phyloP scores from a whole-genome alignment of 495 filamentous ascomycete genomes.

The Bacidia rubella region DNA sequence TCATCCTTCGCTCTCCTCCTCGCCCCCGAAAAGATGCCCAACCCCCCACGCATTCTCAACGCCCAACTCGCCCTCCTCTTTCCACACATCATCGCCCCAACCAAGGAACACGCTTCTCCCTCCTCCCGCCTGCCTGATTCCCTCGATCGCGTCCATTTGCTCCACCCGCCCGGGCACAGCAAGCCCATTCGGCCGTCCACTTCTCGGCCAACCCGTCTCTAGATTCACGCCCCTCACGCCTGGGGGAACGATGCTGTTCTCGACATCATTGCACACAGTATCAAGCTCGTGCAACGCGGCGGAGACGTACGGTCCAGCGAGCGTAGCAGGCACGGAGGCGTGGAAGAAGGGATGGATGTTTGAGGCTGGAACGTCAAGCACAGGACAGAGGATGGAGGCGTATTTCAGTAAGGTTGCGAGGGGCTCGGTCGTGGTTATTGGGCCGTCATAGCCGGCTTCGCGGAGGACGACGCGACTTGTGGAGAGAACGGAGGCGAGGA shows the following conservation, averaged over 20 bases:
- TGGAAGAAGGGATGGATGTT: constrained; percentile 97
- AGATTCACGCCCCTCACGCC: constrained; percentile 47
- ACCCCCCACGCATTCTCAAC: constrained; percentile 77
- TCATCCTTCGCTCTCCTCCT: not conserved
- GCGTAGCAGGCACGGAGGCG: constrained; percentile 38
- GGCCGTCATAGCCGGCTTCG: constrained; percentile 55
- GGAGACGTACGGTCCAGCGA: constrained; percentile 62
- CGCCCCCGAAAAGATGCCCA: constrained; percentile 9
- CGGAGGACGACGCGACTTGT: constrained; percentile 28
- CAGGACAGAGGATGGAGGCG: constrained; percentile 46
- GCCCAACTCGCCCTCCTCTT: constrained; percentile 48
- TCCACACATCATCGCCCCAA: constrained; percentile 72
- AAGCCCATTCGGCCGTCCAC: constrained; percentile 51
- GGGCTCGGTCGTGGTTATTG: constrained; percentile 76
- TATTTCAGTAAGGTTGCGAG: constrained; percentile 52
- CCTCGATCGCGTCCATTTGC: constrained; percentile 58
- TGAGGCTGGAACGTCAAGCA: constrained; percentile 62
- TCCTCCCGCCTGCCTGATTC: constrained; percentile 44
- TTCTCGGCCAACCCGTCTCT: constrained; percentile 83
- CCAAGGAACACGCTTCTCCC: constrained; percentile 48
- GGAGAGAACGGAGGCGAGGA: constrained; percentile 57
- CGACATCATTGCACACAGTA: constrained; percentile 48
- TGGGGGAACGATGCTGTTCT: not conserved
- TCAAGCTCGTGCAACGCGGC: constrained; percentile 53
- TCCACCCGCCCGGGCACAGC: constrained; percentile 52